Percentiles rank a stretch among this genome's conserved stretches.
Conservation (phyloP, 1,139 yeast genomes). For the Candida pseudocylindracea region DNA sequence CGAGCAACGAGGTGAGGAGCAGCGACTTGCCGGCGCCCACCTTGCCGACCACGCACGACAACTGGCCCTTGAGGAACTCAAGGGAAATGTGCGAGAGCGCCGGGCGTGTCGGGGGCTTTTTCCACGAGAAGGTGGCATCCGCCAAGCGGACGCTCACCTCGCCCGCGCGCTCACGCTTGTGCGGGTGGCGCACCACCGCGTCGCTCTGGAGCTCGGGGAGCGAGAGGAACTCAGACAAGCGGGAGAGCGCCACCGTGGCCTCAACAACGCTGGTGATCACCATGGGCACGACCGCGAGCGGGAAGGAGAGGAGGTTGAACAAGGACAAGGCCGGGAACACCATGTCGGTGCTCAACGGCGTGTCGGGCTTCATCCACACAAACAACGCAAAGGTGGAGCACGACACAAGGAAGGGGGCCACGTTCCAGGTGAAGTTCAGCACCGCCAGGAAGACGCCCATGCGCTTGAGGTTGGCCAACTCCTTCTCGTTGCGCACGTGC, state of each 20-base stretch:
- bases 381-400: constrained; percentile 81
- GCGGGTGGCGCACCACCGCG: constrained; percentile 40
- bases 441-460: constrained; percentile 65
- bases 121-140: constrained; percentile 79
- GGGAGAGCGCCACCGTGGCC: constrained; percentile 67
- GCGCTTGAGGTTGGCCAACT: constrained; percentile 50
- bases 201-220: constrained; percentile 67
- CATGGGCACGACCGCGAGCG: constrained; percentile 84
- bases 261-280: constrained; percentile 74
- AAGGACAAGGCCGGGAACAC: constrained; percentile 89
- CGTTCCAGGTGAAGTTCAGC: constrained; percentile 58
- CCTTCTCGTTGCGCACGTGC: constrained; percentile 75
- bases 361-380: constrained; percentile 33
- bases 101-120: constrained; percentile 42
- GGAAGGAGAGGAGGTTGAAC: constrained; percentile 72
- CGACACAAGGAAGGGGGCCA: constrained; percentile 82
- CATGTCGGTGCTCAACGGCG: constrained; percentile 68
- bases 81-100: constrained; percentile 58
- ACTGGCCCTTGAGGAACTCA: constrained; percentile 53
- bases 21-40: constrained; percentile 93
- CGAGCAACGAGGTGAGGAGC: constrained; percentile 60
- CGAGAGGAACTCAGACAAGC: constrained; percentile 53
- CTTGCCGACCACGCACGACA: constrained; percentile 75
- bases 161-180: constrained; percentile 21
- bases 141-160: constrained; percentile 49